These are phyloP conservation scores for Ceratocystis smalleyi DNA, from an alignment of 2,329 filamentous ascomycete genomes.

Conservation along the genomic window DNA sequence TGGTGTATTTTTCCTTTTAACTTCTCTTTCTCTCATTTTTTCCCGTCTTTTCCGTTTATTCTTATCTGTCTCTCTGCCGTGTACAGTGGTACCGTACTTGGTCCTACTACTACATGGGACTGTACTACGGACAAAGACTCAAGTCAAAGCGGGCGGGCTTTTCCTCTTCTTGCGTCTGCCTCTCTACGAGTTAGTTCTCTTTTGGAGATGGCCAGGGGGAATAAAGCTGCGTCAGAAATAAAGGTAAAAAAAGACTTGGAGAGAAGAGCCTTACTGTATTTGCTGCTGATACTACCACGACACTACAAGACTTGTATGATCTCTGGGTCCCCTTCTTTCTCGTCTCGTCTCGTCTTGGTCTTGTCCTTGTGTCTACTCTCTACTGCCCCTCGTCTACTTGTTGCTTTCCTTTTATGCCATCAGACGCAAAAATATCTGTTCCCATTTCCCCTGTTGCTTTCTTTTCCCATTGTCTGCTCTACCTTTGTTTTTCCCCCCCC, in stretches of 20 bases:
- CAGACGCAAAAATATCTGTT: not conserved
- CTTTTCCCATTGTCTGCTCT: slow-evolving; percentile 1
- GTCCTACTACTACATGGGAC: slow-evolving; percentile 1
- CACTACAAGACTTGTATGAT: not conserved
- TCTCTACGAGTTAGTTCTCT: not conserved
- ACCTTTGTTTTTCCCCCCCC: not conserved
- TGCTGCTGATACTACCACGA: too few relatives aligned
- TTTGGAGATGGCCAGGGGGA: not conserved
- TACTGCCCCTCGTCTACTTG: not conserved
- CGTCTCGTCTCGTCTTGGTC: too few relatives aligned
- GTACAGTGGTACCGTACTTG: not conserved
- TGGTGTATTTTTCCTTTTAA: too few relatives aligned
- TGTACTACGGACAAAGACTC: not conserved
- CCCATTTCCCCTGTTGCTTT: not conserved
- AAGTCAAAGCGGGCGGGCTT: not conserved
- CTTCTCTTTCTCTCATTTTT: not conserved
- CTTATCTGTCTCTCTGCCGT: not conserved
- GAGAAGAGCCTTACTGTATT: too few relatives aligned
- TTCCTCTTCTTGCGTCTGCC: not conserved
- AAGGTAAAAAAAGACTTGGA: too few relatives aligned
- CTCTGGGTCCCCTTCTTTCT: not conserved
- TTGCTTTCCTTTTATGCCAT: not conserved
- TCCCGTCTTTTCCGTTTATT: not conserved
- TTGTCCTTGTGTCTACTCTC: not conserved
- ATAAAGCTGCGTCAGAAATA: not conserved